Base-by-base conservation (phyloP, 2,329 filamentous ascomycete species). In the Colletotrichum incanum region DNA sequence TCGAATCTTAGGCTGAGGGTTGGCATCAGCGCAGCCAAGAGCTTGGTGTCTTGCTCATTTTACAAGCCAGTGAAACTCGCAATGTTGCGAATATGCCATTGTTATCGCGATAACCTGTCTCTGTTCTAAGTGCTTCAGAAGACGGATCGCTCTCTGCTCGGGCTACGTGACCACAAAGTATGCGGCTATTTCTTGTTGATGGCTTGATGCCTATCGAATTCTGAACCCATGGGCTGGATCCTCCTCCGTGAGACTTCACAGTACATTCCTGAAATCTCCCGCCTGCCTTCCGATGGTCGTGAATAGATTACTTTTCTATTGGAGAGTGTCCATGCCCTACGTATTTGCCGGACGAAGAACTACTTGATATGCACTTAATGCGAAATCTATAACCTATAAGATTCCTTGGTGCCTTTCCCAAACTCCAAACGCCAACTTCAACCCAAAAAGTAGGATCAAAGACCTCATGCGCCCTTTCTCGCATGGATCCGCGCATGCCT, bases 401-500 rank as follows among this genome's bases (percentile, higher is more conserved):
- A 18, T 28, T 14, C 47, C 12, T 3, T 16, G 14, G 23, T 14
- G 16, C 6, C 23, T 23, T 49, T 23, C 12, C 26, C 14, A 61
- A 71, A 56, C 64, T 23, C 64, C 56, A 31, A n/a, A 54, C 47
- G 34, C 41, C 9, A 43, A 26, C 1, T 39, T 4, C 28, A 23
- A 49, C 0, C 16, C 3, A 6, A 18, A 7, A 50, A 20, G 23
- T 16, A 52, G 1, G 5, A 59, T 18, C 18, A 5, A 34, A 23
- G 3, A 0, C 6, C 14, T 45, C 37, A 63, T 23, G 52, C 12
- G 9, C 65, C 37, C 16, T 31, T 64, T 45, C 55, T 60, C 1
- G 50, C 37, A 41, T 78, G 78, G 8, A 75, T 78, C 73, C 77
- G 80, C 67, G 80, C 78, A 64, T 83, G 81, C 55, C 82, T 75